Percentiles rank a stretch among this genome's conserved stretches.
Evolutionary conservation across 345 rosid genomes (phyloP).

Genomic region (Kandelia obovata): DNA sequence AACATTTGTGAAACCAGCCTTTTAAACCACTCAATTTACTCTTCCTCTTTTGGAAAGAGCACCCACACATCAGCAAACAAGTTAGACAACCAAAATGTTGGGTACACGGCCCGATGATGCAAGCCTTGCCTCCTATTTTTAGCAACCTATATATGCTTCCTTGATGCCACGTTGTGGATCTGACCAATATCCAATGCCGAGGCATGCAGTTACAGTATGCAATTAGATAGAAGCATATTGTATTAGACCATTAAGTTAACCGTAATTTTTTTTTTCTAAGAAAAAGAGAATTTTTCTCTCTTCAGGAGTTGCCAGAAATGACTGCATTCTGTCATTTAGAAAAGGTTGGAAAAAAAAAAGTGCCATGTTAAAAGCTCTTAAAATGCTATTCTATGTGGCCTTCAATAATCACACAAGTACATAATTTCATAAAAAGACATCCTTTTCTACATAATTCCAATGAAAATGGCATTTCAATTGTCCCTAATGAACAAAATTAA

Average conservation of each 20-base stretch:
- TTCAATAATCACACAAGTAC: not conserved
- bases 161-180: slow-evolving; percentile 39
- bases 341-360: no score
- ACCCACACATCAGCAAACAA: slow-evolving; percentile 39
- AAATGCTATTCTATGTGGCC: no score
- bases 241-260: not conserved
- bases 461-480: no score
- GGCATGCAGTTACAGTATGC: not conserved
- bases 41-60: slow-evolving; percentile 42
- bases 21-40: slow-evolving; percentile 42
- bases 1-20: slow-evolving; percentile 36
- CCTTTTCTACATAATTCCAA: no score
- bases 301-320: no score
- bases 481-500: not conserved
- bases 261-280: no score
- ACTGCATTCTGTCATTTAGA: no score
- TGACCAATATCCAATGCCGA: slow-evolving; percentile 41
- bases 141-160: slow-evolving; percentile 33
- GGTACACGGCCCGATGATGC: slow-evolving; percentile 38
- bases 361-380: no score
- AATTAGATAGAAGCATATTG: not conserved
- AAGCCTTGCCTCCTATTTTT: slow-evolving; percentile 41
- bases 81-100: slow-evolving; percentile 39
- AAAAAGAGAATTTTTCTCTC: no score
- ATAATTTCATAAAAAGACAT: not conserved